Evolutionary conservation across 169 alveolate species (phyloP).

Genomic region (Eimeria necatrix): DNA sequence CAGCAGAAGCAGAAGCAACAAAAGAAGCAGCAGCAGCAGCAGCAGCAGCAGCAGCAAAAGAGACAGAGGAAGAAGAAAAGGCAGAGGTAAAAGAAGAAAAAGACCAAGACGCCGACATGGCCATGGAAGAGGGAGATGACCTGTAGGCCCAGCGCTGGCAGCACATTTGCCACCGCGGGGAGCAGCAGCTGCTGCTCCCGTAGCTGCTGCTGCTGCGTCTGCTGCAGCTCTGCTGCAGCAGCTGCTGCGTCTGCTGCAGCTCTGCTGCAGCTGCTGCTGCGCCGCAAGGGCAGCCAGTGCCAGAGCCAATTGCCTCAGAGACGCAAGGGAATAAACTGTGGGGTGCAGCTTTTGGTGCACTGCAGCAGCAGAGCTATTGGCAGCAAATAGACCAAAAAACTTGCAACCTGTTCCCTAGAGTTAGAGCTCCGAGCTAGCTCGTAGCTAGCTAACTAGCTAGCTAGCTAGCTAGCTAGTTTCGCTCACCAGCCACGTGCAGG

Average conservation of each 20-base stretch:
- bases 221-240: background rate
- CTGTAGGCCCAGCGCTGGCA: background rate
- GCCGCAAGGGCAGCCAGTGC: no score
- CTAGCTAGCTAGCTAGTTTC: background rate
- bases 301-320: no score
- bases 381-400: no score
- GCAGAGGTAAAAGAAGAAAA: background rate
- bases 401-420: no score
- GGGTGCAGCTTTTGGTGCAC: no score
- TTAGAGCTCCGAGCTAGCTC: no score
- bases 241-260: no score
- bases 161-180: background rate
- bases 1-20: background rate
- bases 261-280: no score
- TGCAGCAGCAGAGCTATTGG: no score
- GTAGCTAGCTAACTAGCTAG: background rate
- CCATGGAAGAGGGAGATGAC: constrained; percentile 44
- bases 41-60: background rate
- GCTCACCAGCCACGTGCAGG: no score
- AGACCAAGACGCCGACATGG: background rate
- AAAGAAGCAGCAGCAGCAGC: background rate
- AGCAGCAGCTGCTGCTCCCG: constrained; percentile 20
- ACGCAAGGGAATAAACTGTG: no score
- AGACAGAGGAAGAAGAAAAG: background rate
- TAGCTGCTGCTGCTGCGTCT: background rate